Evolutionary conservation across 805 yeast genomes (phyloP).

Genomic region (Candida nonsorbophila): DNA sequence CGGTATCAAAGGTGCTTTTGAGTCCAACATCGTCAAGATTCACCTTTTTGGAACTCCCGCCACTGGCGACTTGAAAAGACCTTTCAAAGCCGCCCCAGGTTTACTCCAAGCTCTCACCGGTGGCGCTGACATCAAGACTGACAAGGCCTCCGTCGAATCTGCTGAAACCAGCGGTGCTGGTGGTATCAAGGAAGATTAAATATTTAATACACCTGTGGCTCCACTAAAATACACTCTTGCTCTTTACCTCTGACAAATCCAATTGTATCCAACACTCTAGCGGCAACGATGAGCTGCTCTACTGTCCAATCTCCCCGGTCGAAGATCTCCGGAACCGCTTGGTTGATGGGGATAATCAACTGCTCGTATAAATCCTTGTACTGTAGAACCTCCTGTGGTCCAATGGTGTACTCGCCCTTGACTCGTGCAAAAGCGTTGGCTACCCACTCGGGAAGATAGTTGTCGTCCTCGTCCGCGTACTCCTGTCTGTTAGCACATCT

Average conservation of each 20-base stretch:
- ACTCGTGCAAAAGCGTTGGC: conserved; percentile 31
- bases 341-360: conserved; percentile 43
- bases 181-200: conserved; percentile 82
- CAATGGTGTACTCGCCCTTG: conserved; percentile 31
- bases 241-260: conserved; percentile 44
- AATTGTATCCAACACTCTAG: conserved; percentile 45
- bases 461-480: conserved; percentile 20
- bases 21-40: conserved; percentile 85
- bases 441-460: conserved; percentile 50
- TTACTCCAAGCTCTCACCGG: conserved; percentile 61
- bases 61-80: conserved; percentile 89
- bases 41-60: conserved; percentile 83
- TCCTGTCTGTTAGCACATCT: conserved; percentile 45
- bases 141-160: conserved; percentile 77
- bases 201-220: conserved; percentile 4
- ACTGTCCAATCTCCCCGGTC: conserved; percentile 46
- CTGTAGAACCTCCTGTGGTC: conserved; percentile 50
- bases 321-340: conserved; percentile 54
- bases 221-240: conserved; percentile 38
- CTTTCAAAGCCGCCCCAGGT: conserved; percentile 76
- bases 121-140: conserved; percentile 61
- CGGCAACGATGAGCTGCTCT: conserved; percentile 45
- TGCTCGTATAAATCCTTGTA: conserved; percentile 49
- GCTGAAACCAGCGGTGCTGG: conserved; percentile 85
- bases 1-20: conserved; percentile 85